phyloP scores from a whole-genome alignment of 164 flowering plant genomes.

The Tetrastigma voinierianum region DNA sequence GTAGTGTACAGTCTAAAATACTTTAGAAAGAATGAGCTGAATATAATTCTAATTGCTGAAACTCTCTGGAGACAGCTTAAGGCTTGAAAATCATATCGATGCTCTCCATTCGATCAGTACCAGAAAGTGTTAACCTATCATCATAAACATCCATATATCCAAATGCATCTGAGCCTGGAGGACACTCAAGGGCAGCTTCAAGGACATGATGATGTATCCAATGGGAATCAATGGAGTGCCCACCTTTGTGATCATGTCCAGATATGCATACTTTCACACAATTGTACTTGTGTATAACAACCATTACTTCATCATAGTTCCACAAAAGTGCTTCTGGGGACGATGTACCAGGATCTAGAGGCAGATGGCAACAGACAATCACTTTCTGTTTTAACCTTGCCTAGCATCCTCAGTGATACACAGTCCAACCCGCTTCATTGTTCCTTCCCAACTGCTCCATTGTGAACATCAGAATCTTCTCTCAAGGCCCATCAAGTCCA shows the following conservation, averaged over 20 bases:
- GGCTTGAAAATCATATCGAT: conserved; percentile 57
- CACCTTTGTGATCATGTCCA: conserved; percentile 93
- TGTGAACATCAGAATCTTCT: conserved; percentile 89
- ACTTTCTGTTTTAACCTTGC: conserved; percentile 61
- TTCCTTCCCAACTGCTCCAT: conserved; percentile 80
- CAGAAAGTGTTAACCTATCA: conserved; percentile 58
- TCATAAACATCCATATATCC: conserved; percentile 71
- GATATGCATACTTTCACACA: conserved; percentile 87
- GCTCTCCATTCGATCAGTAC: conserved; percentile 61
- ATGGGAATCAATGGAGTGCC: conserved; percentile 68
- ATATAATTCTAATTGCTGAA: neutral
- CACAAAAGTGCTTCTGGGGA: conserved; percentile 67
- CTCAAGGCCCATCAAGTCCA: conserved; percentile 61
- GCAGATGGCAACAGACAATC: conserved; percentile 84
- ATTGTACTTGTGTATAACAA: conserved; percentile 59
- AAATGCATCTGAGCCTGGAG: conserved; percentile 77
- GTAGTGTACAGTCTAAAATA: conserved; percentile 9
- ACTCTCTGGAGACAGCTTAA: conserved; percentile 4
- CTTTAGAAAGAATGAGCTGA: neutral
- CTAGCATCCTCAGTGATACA: conserved; percentile 62
- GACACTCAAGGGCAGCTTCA: conserved; percentile 95
- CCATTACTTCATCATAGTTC: conserved; percentile 92
- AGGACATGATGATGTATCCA: conserved; percentile 84
- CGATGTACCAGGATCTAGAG: conserved; percentile 70
- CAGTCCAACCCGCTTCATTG: conserved; percentile 82